Percentiles rank a stretch among this genome's conserved stretches.
phyloP scores from a whole-genome alignment of 2,329 filamentous ascomycete species.

The Aureobasidium sp. region DNA sequence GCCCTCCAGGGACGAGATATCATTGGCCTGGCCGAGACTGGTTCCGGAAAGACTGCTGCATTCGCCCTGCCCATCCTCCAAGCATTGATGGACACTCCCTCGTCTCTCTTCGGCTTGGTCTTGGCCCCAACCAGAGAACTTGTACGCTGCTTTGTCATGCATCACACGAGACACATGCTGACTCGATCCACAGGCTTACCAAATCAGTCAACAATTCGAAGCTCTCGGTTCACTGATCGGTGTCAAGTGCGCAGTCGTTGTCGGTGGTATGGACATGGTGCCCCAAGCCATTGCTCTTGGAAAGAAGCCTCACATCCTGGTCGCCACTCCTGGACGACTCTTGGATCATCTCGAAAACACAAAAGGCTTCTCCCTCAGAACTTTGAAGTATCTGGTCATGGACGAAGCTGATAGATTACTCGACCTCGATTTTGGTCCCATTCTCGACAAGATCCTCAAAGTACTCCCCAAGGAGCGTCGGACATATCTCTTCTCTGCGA shows the following conservation, averaged over 20 bases:
- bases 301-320: constrained; percentile 88
- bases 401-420: constrained; percentile 89
- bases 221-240: constrained; percentile 79
- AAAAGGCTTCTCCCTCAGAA: constrained; percentile 81
- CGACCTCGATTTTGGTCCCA: constrained; percentile 89
- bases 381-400: constrained; percentile 84
- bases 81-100: constrained; percentile 79
- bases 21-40: constrained; percentile 91
- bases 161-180: too few species aligned
- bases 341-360: constrained; percentile 94
- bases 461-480: constrained; percentile 63
- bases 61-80: constrained; percentile 92
- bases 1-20: constrained; percentile 77
- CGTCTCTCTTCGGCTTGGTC: constrained; percentile 78
- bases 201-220: constrained; percentile 84
- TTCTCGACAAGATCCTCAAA: constrained; percentile 88
- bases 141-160: too few species aligned
- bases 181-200: too few species aligned
- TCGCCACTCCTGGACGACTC: constrained; percentile 82
- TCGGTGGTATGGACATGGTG: constrained; percentile 95
- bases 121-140: constrained; percentile 90
- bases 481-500: constrained; percentile 90
- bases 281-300: constrained; percentile 81
- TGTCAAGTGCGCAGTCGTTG: constrained; percentile 71
- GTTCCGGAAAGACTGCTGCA: constrained; percentile 90